These are phyloP conservation scores for Clarireedia hainanense DNA, from an alignment of 2,329 filamentous ascomycete species.

Conservation along the genomic window DNA sequence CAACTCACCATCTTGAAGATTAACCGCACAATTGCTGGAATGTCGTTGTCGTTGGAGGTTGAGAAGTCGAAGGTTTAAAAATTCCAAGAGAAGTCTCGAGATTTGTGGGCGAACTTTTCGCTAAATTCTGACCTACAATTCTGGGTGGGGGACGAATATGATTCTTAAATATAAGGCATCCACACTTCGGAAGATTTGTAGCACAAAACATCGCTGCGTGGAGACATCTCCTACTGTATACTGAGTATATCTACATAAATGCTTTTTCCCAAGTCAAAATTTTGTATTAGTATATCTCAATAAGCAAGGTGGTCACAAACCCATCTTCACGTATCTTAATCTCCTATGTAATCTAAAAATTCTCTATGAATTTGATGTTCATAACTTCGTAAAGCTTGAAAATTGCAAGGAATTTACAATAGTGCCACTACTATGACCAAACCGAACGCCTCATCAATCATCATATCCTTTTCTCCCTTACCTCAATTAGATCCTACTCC, in stretches of 20 bases:
- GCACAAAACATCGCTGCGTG: constrained; percentile 40
- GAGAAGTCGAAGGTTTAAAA: constrained; percentile 7
- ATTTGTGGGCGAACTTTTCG: constrained; percentile 11
- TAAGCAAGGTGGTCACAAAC: no score
- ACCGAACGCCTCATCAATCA: neutral
- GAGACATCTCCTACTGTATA: no score
- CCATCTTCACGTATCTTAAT: no score
- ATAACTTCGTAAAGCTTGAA: constrained; percentile 2
- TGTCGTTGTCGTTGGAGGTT: constrained; percentile 34
- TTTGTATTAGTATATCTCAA: no score
- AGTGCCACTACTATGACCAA: neutral
- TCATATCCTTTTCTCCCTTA: neutral
- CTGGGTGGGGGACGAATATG: constrained; percentile 8
- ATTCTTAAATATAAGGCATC: constrained; percentile 27
- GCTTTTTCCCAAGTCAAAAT: no score
- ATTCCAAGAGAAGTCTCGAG: neutral
- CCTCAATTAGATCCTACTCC: neutral
- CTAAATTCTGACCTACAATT: neutral
- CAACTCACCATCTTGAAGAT: constrained; percentile 62
- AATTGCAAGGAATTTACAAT: neutral
- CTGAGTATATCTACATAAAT: no score
- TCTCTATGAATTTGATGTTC: constrained; percentile 1
- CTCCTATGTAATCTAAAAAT: neutral
- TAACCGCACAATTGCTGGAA: constrained; percentile 30
- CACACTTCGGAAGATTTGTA: constrained; percentile 65